These are phyloP conservation scores for Pseudogymnoascus sp. DNA, from an alignment of 2,329 filamentous ascomycete species.

Conservation along the genomic window DNA sequence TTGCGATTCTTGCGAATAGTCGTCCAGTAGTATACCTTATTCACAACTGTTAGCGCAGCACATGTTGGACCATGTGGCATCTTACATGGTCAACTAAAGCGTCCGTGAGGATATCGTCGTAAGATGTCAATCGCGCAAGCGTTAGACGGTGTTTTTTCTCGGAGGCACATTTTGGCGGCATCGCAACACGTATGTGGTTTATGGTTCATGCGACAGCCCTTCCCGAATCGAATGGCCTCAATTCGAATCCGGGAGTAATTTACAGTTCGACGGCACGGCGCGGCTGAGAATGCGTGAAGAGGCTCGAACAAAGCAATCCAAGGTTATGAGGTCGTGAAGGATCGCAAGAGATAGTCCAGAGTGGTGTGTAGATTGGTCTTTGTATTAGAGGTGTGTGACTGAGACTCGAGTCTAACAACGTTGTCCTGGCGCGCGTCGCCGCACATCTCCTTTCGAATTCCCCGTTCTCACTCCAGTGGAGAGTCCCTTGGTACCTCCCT, in stretches of 20 bases:
- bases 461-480: not conserved
- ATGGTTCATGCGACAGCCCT: constrained; percentile 15
- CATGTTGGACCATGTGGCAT: not conserved
- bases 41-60: constrained; percentile 8
- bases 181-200: constrained; percentile 19
- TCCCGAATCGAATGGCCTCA: constrained; percentile 1
- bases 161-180: constrained; percentile 36
- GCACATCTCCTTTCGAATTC: constrained; percentile 1
- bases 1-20: constrained; percentile 88
- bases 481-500: not conserved
- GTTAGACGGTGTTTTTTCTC: constrained; percentile 67
- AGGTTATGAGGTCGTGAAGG: not conserved
- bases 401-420: constrained; percentile 5
- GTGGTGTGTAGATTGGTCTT: not conserved
- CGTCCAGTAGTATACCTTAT: constrained; percentile 90
- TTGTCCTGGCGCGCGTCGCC: constrained; percentile 5
- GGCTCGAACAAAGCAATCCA: not conserved
- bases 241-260: not conserved
- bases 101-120: constrained; percentile 94
- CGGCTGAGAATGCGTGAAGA: not conserved
- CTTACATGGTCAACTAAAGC: constrained; percentile 85
- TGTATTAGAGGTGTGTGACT: not conserved
- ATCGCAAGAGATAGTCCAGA: not conserved
- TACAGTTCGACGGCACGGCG: not conserved
- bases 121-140: constrained; percentile 76